Conservation (phyloP, 1,139 yeast species). For the Zygosaccharomyces pseudobailii region DNA sequence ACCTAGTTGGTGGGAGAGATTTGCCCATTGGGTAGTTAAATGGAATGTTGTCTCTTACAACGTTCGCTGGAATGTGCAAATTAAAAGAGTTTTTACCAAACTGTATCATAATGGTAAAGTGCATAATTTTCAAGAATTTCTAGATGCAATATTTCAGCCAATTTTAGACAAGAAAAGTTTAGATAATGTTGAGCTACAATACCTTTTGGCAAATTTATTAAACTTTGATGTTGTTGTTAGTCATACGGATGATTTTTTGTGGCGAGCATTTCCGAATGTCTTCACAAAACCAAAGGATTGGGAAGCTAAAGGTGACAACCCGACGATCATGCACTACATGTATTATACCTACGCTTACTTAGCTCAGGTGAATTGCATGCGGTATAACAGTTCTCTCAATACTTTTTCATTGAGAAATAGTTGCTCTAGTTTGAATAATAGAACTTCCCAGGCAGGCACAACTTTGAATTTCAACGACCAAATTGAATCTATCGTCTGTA, state of each 20-base stretch:
- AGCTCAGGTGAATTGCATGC: constrained; percentile 16
- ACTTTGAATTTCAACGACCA: constrained; percentile 23
- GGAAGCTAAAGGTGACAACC: constrained; percentile 30
- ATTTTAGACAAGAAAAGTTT: constrained; percentile 12
- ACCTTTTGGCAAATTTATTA: constrained; percentile 21
- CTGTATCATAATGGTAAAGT: constrained; percentile 17
- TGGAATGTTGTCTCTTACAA: constrained; percentile 32
- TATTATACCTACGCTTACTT: constrained; percentile 23
- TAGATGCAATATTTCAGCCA: constrained; percentile 27
- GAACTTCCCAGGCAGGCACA: constrained; percentile 29
- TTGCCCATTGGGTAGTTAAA: constrained; percentile 28
- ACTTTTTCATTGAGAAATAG: constrained; percentile 24
- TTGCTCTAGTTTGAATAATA: constrained; percentile 21
- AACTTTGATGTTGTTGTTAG: constrained; percentile 26
- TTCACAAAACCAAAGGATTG: constrained; percentile 22
- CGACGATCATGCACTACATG: constrained; percentile 32
- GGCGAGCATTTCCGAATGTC: constrained; percentile 25
- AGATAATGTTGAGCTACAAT: constrained; percentile 19
- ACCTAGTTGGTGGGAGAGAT: constrained; percentile 29
- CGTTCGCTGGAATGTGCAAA: constrained; percentile 31
- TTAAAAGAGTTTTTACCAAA: constrained; percentile 24
- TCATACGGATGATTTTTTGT: constrained; percentile 27
- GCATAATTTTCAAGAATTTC: constrained; percentile 23
- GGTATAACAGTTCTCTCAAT: constrained; percentile 16
- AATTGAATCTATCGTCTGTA: constrained; percentile 26